Evolutionary conservation across 495 filamentous ascomycete species (phyloP).

Genomic region (Diplogelasinospora grovesii): DNA sequence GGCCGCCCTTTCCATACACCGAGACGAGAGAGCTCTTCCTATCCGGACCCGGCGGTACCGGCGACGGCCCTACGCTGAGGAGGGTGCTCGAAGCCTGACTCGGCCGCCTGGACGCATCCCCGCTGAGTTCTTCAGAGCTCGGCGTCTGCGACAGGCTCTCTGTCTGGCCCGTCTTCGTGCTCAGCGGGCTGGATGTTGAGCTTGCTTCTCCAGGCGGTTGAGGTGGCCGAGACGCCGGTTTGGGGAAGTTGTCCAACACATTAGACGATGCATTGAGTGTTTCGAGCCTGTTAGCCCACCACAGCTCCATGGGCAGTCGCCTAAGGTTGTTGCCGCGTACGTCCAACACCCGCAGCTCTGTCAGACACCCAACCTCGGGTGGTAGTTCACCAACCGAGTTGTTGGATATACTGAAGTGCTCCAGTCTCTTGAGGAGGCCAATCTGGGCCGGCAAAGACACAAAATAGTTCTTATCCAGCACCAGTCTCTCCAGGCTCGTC

Average conservation of each 20-base stretch:
- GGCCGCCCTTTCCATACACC: constrained; percentile 62
- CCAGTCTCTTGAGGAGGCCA: constrained; percentile 73
- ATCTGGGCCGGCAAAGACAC: constrained; percentile 78
- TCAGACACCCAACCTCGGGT: constrained; percentile 74
- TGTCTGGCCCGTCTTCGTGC: constrained; percentile 45
- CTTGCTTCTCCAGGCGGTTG: constrained; percentile 45
- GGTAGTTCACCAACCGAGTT: constrained; percentile 81
- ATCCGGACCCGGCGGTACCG: constrained; percentile 49
- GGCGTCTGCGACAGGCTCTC: constrained; percentile 51
- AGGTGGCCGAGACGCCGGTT: constrained; percentile 59
- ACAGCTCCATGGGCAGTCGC: constrained; percentile 81
- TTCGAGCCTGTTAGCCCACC: constrained; percentile 83
- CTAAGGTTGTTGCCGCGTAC: constrained; percentile 87
- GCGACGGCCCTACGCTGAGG: constrained; percentile 67
- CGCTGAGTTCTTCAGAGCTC: constrained; percentile 69
- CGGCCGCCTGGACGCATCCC: constrained; percentile 68
- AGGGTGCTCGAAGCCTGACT: constrained; percentile 77
- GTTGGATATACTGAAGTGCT: constrained; percentile 88
- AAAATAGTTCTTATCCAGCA: constrained; percentile 93
- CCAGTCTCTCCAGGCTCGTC: constrained; percentile 74
- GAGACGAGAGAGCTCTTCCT: constrained; percentile 79
- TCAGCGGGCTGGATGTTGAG: constrained; percentile 19
- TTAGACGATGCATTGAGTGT: constrained; percentile 95
- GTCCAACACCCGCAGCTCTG: constrained; percentile 78
- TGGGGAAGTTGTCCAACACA: constrained; percentile 81